These are phyloP conservation scores for Fusarium secorum DNA, from an alignment of 2,329 filamentous ascomycete genomes.

Conservation along the genomic window DNA sequence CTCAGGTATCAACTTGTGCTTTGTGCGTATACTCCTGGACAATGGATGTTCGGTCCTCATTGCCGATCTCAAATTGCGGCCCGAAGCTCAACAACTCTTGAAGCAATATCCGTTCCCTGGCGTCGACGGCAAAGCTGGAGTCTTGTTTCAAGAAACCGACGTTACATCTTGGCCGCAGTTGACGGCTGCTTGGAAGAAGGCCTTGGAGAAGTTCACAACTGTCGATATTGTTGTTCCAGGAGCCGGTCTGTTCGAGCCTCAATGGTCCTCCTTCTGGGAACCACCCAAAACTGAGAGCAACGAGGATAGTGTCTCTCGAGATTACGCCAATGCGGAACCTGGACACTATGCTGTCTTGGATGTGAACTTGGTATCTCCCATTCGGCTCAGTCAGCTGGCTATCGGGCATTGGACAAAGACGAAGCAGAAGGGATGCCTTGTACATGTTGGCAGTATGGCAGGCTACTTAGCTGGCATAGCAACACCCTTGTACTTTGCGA, in stretches of 20 bases:
- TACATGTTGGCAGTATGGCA: conserved; percentile 48
- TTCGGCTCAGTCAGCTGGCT: conserved; percentile 50
- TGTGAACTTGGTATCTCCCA: conserved; percentile 50
- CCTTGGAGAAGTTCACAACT: conserved; percentile 41
- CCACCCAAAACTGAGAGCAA: conserved; percentile 44
- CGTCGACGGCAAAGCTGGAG: conserved; percentile 32
- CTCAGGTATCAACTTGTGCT: conserved; percentile 49
- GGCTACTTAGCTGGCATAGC: conserved; percentile 42
- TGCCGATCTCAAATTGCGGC: conserved; percentile 47
- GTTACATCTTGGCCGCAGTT: conserved; percentile 50
- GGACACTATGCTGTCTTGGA: conserved; percentile 48
- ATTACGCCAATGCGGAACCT: conserved; percentile 41
- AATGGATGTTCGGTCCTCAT: conserved; percentile 50
- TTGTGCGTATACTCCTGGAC: conserved; percentile 45
- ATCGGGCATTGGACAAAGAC: conserved; percentile 49
- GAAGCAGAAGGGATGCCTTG: conserved; percentile 42
- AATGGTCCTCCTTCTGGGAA: conserved; percentile 49
- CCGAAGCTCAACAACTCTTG: conserved; percentile 48
- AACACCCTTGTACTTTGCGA: conserved; percentile 49
- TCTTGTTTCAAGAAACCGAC: conserved; percentile 49
- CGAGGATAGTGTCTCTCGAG: conserved; percentile 38
- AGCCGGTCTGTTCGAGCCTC: conserved; percentile 50
- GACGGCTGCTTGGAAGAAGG: conserved; percentile 41
- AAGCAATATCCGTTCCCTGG: conserved; percentile 41
- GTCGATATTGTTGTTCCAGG: conserved; percentile 50